A percentile compares a stretch with the other conserved stretches of the same genome.
Evolutionary conservation across 2,329 filamentous ascomycete species (phyloP).

Genomic region (Fusarium compactum): DNA sequence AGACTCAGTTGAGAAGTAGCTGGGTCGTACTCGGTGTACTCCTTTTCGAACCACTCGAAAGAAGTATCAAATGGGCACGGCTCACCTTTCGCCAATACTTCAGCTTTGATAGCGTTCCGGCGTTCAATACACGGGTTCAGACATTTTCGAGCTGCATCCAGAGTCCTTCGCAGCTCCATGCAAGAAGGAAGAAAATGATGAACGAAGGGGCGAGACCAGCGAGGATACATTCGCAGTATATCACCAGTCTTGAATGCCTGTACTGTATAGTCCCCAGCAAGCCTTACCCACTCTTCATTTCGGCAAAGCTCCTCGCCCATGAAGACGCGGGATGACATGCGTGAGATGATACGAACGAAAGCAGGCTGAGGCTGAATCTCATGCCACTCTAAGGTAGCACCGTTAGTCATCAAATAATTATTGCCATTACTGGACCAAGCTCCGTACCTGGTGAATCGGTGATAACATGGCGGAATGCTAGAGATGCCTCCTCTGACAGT

Average conservation of each 20-base stretch:
- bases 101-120: constrained; percentile 51
- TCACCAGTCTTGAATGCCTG: constrained; percentile 50
- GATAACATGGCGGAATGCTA: constrained; percentile 2
- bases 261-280: constrained; percentile 60
- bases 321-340: constrained; percentile 52
- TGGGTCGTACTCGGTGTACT: constrained; percentile 50
- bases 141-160: constrained; percentile 44
- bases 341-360: constrained; percentile 4
- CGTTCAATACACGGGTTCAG: neutral
- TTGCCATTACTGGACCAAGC: neutral
- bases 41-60: constrained; percentile 67
- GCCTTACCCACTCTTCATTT: constrained; percentile 59
- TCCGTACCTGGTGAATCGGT: neutral
- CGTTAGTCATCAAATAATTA: no score
- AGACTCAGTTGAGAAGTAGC: constrained; percentile 38
- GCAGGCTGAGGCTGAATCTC: neutral
- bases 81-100: neutral
- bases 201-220: constrained; percentile 59
- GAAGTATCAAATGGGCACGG: constrained; percentile 53
- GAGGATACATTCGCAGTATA: constrained; percentile 56
- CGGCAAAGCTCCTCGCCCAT: constrained; percentile 56
- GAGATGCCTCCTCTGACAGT: neutral
- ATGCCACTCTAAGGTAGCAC: neutral
- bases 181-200: constrained; percentile 56
- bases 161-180: constrained; percentile 49